phyloP scores from a whole-genome alignment of 768 basidiomycete genomes.

The Hericium erinaceus region DNA sequence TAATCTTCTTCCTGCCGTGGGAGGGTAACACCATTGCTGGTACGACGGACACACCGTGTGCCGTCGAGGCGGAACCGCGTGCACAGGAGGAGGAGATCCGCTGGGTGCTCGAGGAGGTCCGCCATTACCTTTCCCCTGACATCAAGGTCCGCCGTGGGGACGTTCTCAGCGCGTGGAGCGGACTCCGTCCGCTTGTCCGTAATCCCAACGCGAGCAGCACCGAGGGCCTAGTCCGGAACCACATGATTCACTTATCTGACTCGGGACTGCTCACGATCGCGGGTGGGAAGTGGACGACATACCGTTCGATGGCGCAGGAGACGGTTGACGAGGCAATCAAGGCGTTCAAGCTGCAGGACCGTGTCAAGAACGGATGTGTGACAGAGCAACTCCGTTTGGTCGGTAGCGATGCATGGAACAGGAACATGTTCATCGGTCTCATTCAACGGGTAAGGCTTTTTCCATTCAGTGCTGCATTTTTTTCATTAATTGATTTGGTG shows the following conservation, averaged over 20 bases:
- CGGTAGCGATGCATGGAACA: slow-evolving; percentile 89
- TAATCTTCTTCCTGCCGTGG: slow-evolving; percentile 99
- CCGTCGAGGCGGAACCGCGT: slow-evolving; percentile 63
- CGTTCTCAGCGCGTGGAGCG: slow-evolving; percentile 92
- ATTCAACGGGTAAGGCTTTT: slow-evolving; percentile 64
- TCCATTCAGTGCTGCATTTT: background rate
- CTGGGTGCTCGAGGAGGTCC: slow-evolving; percentile 93
- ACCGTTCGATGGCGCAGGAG: slow-evolving; percentile 92
- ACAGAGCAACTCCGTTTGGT: slow-evolving; percentile 78
- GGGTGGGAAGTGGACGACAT: slow-evolving; percentile 99
- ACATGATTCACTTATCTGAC: slow-evolving; percentile 78
- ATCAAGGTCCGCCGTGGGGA: slow-evolving; percentile 92
- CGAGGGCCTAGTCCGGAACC: slow-evolving; percentile 84
- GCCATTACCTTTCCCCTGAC: slow-evolving; percentile 82
- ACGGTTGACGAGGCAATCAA: slow-evolving; percentile 83
- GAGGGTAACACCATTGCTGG: slow-evolving; percentile 96
- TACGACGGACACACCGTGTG: slow-evolving; percentile 82
- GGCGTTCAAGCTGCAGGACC: slow-evolving; percentile 56
- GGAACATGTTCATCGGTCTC: slow-evolving; percentile 94
- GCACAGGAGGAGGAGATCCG: slow-evolving; percentile 91
- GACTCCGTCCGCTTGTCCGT: slow-evolving; percentile 81
- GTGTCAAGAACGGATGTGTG: slow-evolving; percentile 52
- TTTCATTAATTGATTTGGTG: background rate
- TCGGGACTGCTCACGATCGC: slow-evolving; percentile 88
- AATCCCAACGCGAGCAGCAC: slow-evolving; percentile 71